These are phyloP conservation scores for Cyberlindnera japonica DNA, from an alignment of 805 yeast genomes.

Conservation along the genomic window DNA sequence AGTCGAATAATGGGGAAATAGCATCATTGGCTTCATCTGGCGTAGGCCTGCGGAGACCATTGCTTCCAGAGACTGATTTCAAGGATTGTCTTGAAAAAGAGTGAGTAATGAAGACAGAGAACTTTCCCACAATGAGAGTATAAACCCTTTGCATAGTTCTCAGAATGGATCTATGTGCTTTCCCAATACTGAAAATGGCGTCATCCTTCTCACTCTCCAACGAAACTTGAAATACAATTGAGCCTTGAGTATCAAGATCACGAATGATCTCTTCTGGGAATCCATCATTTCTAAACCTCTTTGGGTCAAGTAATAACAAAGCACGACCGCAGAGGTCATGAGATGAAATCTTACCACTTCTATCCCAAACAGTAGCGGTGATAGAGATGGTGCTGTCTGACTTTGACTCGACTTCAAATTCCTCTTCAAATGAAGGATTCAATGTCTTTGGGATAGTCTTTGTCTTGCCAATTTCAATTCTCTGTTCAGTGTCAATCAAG, in stretches of 20 bases:
- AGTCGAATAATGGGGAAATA: conserved; percentile 69
- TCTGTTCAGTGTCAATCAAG: conserved; percentile 50
- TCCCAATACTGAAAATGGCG: conserved; percentile 76
- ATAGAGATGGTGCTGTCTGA: conserved; percentile 43
- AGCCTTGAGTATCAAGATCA: conserved; percentile 64
- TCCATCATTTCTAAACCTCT: conserved; percentile 61
- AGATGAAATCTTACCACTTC: conserved; percentile 42
- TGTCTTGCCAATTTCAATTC: conserved; percentile 64
- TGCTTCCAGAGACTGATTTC: conserved; percentile 49
- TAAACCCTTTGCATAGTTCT: conserved; percentile 66
- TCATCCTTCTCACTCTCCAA: conserved; percentile 79
- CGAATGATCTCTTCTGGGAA: conserved; percentile 56
- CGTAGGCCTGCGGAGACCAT: conserved; percentile 41
- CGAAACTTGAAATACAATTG: conserved; percentile 59
- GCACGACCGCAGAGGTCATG: conserved; percentile 69
- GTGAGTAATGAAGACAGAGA: conserved; percentile 57
- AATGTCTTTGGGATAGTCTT: conserved; percentile 54
- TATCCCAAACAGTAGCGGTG: conserved; percentile 70
- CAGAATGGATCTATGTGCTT: conserved; percentile 61
- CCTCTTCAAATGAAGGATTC: conserved; percentile 86
- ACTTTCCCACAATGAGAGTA: conserved; percentile 67
- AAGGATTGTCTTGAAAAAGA: conserved; percentile 57
- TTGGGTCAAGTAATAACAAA: conserved; percentile 56
- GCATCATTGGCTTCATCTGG: conserved; percentile 56
- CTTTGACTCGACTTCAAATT: conserved; percentile 53